Conservation (phyloP, 306 rosid genomes). For the Myrica gale region DNA sequence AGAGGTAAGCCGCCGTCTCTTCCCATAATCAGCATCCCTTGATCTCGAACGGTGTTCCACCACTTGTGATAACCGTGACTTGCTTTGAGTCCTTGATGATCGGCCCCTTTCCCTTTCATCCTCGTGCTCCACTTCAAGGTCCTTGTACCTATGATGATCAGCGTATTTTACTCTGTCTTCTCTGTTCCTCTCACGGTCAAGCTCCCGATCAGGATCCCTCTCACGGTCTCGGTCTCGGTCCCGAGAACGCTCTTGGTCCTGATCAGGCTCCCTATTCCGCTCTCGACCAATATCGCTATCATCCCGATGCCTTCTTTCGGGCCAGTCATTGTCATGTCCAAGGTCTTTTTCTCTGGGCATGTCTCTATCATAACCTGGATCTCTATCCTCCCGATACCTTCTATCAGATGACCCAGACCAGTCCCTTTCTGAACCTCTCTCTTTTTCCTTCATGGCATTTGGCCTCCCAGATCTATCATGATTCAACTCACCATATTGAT, state of each 20-base stretch:
- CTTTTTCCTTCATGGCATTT: constrained; percentile 79
- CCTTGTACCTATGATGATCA: constrained; percentile 87
- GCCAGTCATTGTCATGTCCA: constrained; percentile 65
- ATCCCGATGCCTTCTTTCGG: constrained; percentile 76
- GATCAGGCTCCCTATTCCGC: constrained; percentile 53
- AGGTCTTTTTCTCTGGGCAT: constrained; percentile 73
- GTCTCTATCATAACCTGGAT: constrained; percentile 77
- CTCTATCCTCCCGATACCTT: constrained; percentile 87
- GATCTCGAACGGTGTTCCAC: constrained; percentile 81
- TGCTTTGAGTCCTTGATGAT: constrained; percentile 77
- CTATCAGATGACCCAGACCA: constrained; percentile 94
- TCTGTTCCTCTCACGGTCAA: constrained; percentile 76
- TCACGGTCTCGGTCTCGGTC: constrained; percentile 66
- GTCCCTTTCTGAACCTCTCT: constrained; percentile 89
- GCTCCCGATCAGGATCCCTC: constrained; percentile 54
- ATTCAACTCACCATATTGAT: constrained; percentile 83
- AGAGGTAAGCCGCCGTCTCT: constrained; percentile 84
- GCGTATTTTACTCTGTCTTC: constrained; percentile 81
- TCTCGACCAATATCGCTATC: constrained; percentile 74
- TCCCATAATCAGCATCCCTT: constrained; percentile 92
- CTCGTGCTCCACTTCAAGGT: constrained; percentile 68
- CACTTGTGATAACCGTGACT: constrained; percentile 69
- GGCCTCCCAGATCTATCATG: constrained; percentile 89
- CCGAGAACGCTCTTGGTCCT: constrained; percentile 56
- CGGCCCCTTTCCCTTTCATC: constrained; percentile 91